Base-by-base conservation (phyloP, 345 rosid species). In the Ceriops decandra region DNA sequence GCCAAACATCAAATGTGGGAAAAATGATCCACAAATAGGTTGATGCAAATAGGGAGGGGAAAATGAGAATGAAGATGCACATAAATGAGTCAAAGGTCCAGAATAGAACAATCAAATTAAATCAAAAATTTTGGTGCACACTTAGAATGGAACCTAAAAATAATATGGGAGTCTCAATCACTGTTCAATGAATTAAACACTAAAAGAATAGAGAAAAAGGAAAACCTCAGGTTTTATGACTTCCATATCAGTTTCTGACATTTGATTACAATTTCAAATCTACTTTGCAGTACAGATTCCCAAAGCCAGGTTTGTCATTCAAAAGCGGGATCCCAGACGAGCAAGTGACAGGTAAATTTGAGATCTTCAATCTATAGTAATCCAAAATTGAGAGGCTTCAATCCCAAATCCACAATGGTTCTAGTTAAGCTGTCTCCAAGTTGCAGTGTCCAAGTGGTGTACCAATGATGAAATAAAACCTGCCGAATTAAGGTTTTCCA, bases 191-290 rank as follows among this genome's bases (percentile, higher is more conserved):
- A 51, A 20, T 56, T 56, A 27, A 38, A 42, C 59, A 6, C 36
- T 17, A 53, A 27, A 36, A 2, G 47, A 36, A 32, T 19, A 15
- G 17, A 3, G 20, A 32, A 59, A 36, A 62, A 52, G 35, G 35
- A 62, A 56, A 21, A 74, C 77, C 77, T 74, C 73, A n/a, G 77
- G 77, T 63, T 68, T 63, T 19, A 68, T 63, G 8, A 74, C 66
- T 57, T 73, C 77, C 77, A 74, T 74, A 68, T 68, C 72, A 49
- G 62, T 60, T 51, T 74, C 69, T 2, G 73, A 74, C 77, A 74
- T 68, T 63, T 63, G 63, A 33, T 20, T 17, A 28, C 7, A 68
- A 42, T 6, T 60, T 66, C 58, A 62, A 73, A 67, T 42, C 62
- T 52, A 62, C 68, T 73, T 63, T 38, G 61, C 46, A 31, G 54